A percentile compares a stretch with the other conserved stretches of the same genome.
Evolutionary conservation across 768 basidiomycete genomes (phyloP).

Genomic region (Rhodosporidiobolus sp.): DNA sequence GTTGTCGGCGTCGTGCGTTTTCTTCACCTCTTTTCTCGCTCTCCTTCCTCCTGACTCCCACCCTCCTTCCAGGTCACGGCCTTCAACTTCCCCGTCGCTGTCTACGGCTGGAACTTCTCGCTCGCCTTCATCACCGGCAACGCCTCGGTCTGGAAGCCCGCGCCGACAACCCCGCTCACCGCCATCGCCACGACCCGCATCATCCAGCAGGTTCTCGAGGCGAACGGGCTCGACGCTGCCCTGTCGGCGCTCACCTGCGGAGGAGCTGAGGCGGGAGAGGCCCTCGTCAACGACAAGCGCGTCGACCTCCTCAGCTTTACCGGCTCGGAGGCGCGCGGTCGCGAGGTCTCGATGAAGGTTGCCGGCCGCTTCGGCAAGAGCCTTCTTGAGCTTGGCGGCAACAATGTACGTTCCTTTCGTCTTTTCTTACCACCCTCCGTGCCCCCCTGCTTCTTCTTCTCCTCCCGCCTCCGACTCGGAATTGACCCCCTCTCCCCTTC

Average conservation of each 20-base stretch:
- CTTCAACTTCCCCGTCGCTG: slow-evolving; percentile 94
- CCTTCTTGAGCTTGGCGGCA: slow-evolving; percentile 88
- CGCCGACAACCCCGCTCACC: slow-evolving; percentile 68
- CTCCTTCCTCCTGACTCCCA: neutral
- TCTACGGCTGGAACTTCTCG: slow-evolving; percentile 82
- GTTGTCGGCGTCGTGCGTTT: slow-evolving; percentile 52
- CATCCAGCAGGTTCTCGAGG: slow-evolving; percentile 72
- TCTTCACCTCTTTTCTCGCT: neutral
- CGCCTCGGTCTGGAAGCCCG: slow-evolving; percentile 92
- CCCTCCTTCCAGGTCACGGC: slow-evolving; percentile 59
- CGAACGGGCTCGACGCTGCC: slow-evolving; percentile 77
- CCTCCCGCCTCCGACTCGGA: too few species aligned
- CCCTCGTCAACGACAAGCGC: slow-evolving; percentile 66
- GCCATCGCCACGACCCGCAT: slow-evolving; percentile 88
- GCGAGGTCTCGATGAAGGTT: slow-evolving; percentile 80
- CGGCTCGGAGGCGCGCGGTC: slow-evolving; percentile 82
- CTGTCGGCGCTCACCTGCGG: slow-evolving; percentile 79
- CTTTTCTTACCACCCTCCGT: neutral
- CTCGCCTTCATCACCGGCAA: slow-evolving; percentile 86
- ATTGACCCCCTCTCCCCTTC: neutral
- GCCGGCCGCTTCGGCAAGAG: slow-evolving; percentile 80
- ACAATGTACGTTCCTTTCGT: slow-evolving; percentile 64
- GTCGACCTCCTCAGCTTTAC: slow-evolving; percentile 94
- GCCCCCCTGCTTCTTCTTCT: too few species aligned
- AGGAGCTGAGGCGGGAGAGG: slow-evolving; percentile 73